Evolutionary conservation across 2,329 filamentous ascomycete species (phyloP).

Genomic region (Fusarium penzigii): DNA sequence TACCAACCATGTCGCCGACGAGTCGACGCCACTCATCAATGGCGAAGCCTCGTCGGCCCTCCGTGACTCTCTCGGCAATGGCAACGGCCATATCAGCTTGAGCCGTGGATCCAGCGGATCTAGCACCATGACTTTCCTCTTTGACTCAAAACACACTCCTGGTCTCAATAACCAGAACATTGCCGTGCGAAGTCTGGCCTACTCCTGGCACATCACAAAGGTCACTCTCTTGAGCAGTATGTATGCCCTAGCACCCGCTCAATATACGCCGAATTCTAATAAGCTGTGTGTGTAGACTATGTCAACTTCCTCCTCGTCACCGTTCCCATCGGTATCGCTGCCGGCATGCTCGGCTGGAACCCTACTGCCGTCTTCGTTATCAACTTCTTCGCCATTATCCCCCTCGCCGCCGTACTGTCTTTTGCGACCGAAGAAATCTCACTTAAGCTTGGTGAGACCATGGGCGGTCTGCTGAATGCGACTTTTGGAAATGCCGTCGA

Average conservation of each 20-base stretch:
- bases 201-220: slow-evolving; percentile 57
- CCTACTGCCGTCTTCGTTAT: slow-evolving; percentile 70
- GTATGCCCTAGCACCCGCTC: slow-evolving; percentile 29
- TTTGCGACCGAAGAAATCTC: slow-evolving; percentile 80
- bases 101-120: slow-evolving; percentile 25
- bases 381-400: slow-evolving; percentile 81
- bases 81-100: slow-evolving; percentile 25
- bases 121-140: slow-evolving; percentile 43
- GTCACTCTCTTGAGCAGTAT: slow-evolving; percentile 60
- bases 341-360: slow-evolving; percentile 63
- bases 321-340: slow-evolving; percentile 71
- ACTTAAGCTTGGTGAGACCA: slow-evolving; percentile 68
- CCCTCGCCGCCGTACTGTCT: slow-evolving; percentile 70
- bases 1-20: slow-evolving; percentile 29
- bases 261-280: slow-evolving; percentile 6
- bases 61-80: slow-evolving; percentile 16
- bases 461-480: slow-evolving; percentile 74
- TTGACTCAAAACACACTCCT: slow-evolving; percentile 52
- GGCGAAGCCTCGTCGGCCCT: slow-evolving; percentile 32
- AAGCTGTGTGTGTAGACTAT: slow-evolving; percentile 44
- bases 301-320: slow-evolving; percentile 73
- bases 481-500: slow-evolving; percentile 82
- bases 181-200: slow-evolving; percentile 47
- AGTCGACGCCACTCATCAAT: slow-evolving; percentile 47
- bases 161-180: slow-evolving; percentile 51